phyloP scores from a whole-genome alignment of 306 rosid species.

The Cucurbita moschata region DNA sequence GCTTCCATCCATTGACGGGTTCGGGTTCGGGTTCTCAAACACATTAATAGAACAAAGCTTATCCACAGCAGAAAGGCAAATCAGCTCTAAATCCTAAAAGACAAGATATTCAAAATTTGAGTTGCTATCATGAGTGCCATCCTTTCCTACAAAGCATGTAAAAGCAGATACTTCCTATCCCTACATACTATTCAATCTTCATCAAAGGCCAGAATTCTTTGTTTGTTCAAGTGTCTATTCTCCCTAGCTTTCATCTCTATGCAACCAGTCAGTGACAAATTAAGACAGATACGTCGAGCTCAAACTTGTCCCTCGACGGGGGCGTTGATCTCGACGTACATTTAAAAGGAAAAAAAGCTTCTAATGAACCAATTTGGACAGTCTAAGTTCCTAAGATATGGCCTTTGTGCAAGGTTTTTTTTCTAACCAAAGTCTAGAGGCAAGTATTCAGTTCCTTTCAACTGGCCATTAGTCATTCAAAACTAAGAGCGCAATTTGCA shows the following conservation, averaged over 20 bases:
- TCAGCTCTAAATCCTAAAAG: background rate
- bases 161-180: background rate
- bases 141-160: background rate
- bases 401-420: background rate
- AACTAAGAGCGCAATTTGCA: background rate
- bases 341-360: background rate
- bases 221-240: background rate
- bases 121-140: background rate
- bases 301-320: background rate
- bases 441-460: background rate
- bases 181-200: background rate
- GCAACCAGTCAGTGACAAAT: background rate
- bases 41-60: background rate
- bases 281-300: background rate
- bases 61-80: background rate
- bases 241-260: background rate
- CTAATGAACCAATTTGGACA: background rate
- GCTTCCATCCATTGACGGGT: background rate
- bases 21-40: background rate
- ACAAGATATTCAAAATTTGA: background rate
- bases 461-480: background rate
- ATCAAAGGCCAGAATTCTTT: background rate
- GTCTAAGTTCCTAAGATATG: background rate
- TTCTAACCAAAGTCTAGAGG: background rate
- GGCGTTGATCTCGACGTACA: background rate